phyloP scores from a whole-genome alignment of 176 grass and related monocot genomes.

The Triticum urartu region DNA sequence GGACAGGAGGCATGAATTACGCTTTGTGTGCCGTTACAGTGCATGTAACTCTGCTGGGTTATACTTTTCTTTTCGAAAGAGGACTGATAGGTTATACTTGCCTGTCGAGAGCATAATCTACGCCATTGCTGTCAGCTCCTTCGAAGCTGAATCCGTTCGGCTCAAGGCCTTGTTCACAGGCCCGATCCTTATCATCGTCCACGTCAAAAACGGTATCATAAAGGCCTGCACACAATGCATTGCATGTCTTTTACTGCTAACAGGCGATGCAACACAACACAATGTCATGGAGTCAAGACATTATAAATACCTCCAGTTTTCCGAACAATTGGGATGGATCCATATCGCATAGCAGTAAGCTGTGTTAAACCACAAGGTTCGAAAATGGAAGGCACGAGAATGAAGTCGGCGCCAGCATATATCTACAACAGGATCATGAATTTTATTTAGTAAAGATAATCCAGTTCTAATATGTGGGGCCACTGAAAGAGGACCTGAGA shows the following conservation, averaged over 20 bases:
- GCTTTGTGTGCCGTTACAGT: background rate
- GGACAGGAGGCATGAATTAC: background rate
- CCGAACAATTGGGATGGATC: slow-evolving; percentile 89
- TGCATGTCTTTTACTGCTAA: background rate
- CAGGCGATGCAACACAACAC: background rate
- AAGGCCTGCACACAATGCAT: slow-evolving; percentile 58
- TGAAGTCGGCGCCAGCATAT: slow-evolving; percentile 96
- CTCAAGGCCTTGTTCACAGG: slow-evolving; percentile 68
- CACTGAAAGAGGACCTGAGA: background rate
- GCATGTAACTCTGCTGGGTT: background rate
- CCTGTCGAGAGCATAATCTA: slow-evolving; percentile 88
- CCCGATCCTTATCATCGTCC: slow-evolving; percentile 75
- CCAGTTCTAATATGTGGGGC: background rate
- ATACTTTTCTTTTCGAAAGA: background rate
- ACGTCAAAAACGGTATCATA: slow-evolving; percentile 88
- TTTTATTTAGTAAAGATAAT: slow-evolving; percentile 10
- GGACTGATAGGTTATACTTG: slow-evolving; percentile 1
- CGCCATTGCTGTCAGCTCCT: slow-evolving; percentile 53
- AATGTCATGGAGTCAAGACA: slow-evolving; percentile 1
- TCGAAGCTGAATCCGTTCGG: slow-evolving; percentile 93
- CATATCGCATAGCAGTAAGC: slow-evolving; percentile 94
- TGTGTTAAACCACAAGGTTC: slow-evolving; percentile 97
- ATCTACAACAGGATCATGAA: slow-evolving; percentile 49
- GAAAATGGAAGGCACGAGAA: slow-evolving; percentile 94
- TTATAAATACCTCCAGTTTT: slow-evolving; percentile 76